phyloP scores from a whole-genome alignment of 805 yeast species.

The Candida tammaniensis region DNA sequence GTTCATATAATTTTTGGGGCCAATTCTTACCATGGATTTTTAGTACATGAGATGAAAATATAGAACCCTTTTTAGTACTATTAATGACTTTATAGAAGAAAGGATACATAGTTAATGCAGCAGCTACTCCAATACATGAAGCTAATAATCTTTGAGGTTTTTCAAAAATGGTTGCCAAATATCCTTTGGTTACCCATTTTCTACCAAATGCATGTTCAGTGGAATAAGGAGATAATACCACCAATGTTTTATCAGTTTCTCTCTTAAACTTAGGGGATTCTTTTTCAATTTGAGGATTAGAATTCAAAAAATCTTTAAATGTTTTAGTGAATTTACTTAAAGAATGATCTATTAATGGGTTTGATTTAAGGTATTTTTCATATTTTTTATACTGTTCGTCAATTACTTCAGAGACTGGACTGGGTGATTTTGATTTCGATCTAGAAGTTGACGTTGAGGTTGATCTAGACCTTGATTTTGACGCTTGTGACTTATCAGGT shows the following conservation, averaged over 20 bases:
- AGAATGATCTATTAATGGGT: slow-evolving; percentile 33
- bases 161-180: slow-evolving; percentile 70
- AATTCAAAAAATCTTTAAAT: slow-evolving; percentile 40
- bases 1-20: slow-evolving; percentile 56
- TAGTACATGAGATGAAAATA: slow-evolving; percentile 58
- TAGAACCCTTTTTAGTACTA: slow-evolving; percentile 45
- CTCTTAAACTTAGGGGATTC: slow-evolving; percentile 37
- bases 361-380: slow-evolving; percentile 31
- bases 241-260: slow-evolving; percentile 48
- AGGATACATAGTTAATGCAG: slow-evolving; percentile 70
- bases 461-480: slow-evolving; percentile 3
- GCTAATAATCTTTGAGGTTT: slow-evolving; percentile 80
- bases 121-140: slow-evolving; percentile 71
- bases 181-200: slow-evolving; percentile 69
- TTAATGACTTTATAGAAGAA: slow-evolving; percentile 51
- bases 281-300: slow-evolving; percentile 40
- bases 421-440: slow-evolving; percentile 12
- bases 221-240: slow-evolving; percentile 67
- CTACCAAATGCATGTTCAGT: slow-evolving; percentile 73
- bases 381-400: slow-evolving; percentile 14
- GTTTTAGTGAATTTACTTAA: slow-evolving; percentile 36
- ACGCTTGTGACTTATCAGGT: slow-evolving; percentile 1
- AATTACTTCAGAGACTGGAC: slow-evolving; percentile 9
- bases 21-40: slow-evolving; percentile 73
- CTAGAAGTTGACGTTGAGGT: slow-evolving; percentile 5